Evolutionary conservation across 768 basidiomycete genomes (phyloP), one percentile per base, ranked within the genome.

Genomic region (Macrolepiota dolichaula): DNA sequence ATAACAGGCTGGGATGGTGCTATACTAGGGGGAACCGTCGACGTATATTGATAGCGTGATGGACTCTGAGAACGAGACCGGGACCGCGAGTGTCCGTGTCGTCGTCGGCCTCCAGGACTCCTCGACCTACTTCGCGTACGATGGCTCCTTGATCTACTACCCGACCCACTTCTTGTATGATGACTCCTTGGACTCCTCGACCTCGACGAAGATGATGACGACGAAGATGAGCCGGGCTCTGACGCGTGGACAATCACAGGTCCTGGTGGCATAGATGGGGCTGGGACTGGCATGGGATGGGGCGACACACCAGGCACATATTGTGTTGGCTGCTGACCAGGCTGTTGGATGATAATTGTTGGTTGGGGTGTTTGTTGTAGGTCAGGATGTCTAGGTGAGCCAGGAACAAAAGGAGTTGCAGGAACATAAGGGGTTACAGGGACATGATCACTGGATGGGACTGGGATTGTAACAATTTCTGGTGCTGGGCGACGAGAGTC

Each of bases 291-390:
- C 3, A 49, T 59, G 37, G 55, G 55, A 0, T 63, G 61, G 25
- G 59, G 62, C 15, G 32, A 63, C 32, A 46, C 35, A 4, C 57
- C 56, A 12, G 61, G 62, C 12, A 66, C 55, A 19, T 58, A 63
- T 22, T 55, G 61, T 27, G 71, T 38, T 10, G 65, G 53, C 25
- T 72, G 53, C 25, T 72, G 71, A 32, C 62, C 66, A 32, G 69
- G 69, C 35, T 72, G 71, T 13, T 72, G 66, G 29, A 76, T 68
- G 32, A 72, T 68, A n/a, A 73, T 69, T 13, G 60, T 46, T 17
- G 67, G 68, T 55, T 62, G 66, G 42, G 66, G 70, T 51, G 66
- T 70, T 57, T 69, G 73, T 32, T 68, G 70, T 37, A 65, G 38
- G 46, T 65, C 71, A 19, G 69, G 69, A 36, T 72, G 71, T 56